Base-by-base conservation (phyloP, 345 rosid species). In the Eucalyptus cloeziana region DNA sequence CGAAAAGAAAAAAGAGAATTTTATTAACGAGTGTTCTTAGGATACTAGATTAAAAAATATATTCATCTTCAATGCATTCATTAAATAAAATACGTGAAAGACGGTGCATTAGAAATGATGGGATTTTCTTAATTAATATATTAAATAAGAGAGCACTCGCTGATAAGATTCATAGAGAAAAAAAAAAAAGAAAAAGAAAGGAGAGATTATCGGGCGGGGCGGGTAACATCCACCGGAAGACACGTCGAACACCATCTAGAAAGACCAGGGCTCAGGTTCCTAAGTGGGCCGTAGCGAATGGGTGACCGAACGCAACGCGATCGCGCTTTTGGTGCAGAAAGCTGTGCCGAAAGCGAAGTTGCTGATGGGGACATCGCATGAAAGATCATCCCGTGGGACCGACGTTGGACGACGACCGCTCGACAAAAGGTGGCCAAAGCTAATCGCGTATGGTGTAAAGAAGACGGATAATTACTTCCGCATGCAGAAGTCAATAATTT, bases 1-100 rank as follows among this genome's bases (percentile, higher is more conserved):
- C 7, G 4, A 31, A 69, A 16, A 4, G 1, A 7, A 1, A 4
- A 4, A 1, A 7, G 0, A 7, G 7, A n/a, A n/a, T 52, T 19
- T 19, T 52, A 52, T 52, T 19, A 52, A 52, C 2, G 2, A 52
- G 56, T 52, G 56, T 2, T 52, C 0, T 17, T 2, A 19, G 0
- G 2, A 52, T 52, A 7, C 1, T 0, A 19, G 4, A 52, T 52
- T 4, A 52, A 52, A 7, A 19, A 19, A 52, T 7, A 19, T 52
- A 3, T 52, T 52, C 24, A 19, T 7, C 24, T 19, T 52, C 58
- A 19, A 52, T 52, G 56, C 24, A 52, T 52, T 52, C 2, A 52
- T 52, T 52, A 52, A 52, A 52, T 52, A 52, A 52, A 52, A 52
- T 52, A 52, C 10, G 58, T 3, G 24, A 52, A 52, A 19, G 58